Evolutionary conservation across 495 filamentous ascomycete genomes (phyloP).

Genomic region (Penicillium canescens): DNA sequence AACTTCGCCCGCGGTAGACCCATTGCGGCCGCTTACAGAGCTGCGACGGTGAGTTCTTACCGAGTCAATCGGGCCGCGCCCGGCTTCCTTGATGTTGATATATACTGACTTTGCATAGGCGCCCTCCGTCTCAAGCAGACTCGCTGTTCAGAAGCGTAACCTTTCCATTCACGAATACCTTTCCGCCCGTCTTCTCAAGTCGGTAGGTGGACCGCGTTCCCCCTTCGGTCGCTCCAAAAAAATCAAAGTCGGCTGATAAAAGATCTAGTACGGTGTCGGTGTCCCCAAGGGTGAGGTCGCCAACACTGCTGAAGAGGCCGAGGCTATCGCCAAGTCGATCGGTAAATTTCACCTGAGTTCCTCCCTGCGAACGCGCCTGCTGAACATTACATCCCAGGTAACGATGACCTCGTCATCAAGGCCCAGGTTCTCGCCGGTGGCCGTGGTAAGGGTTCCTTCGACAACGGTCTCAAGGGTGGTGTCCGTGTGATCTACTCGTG

Average conservation of each 20-base stretch:
- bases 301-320: slow-evolving; percentile 79
- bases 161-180: slow-evolving; percentile 98
- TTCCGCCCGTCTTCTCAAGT: slow-evolving; percentile 83
- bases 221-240: slow-evolving; percentile 18
- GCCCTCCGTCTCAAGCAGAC: slow-evolving; percentile 47
- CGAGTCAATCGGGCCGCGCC: slow-evolving; percentile 15
- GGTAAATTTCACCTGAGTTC: slow-evolving; percentile 45
- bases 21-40: slow-evolving; percentile 64
- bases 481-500: slow-evolving; percentile 97
- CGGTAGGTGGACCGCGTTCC: slow-evolving; percentile 53
- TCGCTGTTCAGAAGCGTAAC: slow-evolving; percentile 70
- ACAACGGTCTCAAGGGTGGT: slow-evolving; percentile 98
- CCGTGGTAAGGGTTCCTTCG: slow-evolving; percentile 94
- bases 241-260: slow-evolving; percentile 23
- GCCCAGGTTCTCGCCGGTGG: slow-evolving; percentile 97
- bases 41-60: slow-evolving; percentile 55
- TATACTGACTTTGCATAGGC: slow-evolving; percentile 40
- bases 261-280: slow-evolving; percentile 82
- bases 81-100: slow-evolving; percentile 5
- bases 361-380: slow-evolving; percentile 7
- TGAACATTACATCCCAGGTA: slow-evolving; percentile 50
- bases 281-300: slow-evolving; percentile 88
- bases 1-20: slow-evolving; percentile 70
- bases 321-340: slow-evolving; percentile 85
- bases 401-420: slow-evolving; percentile 99